Conservation (phyloP, 1,284 basidiomycete species). For the Cystobasidium sp. region DNA sequence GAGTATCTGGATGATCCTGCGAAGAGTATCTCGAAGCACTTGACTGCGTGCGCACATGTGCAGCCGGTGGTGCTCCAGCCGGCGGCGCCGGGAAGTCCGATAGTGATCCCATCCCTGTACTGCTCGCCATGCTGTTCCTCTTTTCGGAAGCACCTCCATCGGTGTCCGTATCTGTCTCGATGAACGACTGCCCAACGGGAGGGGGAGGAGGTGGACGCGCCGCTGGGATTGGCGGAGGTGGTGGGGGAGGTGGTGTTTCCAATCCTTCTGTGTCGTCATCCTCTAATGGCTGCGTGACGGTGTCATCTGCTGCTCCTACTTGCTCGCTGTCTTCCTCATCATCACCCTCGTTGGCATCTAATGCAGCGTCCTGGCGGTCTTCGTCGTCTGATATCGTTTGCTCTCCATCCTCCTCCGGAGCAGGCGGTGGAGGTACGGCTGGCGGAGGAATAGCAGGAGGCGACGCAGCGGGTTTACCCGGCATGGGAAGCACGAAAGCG, state of each 20-base stretch:
- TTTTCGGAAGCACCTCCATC: constrained; percentile 28
- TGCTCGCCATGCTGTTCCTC: constrained; percentile 22
- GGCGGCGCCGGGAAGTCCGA: constrained; percentile 29
- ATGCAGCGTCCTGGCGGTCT: background rate
- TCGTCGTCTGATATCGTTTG: constrained; percentile 1
- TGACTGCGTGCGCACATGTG: constrained; percentile 10
- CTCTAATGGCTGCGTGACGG: constrained; percentile 14
- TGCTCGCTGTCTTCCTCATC: constrained; percentile 6
- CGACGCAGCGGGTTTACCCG: constrained; percentile 26
- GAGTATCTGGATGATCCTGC: constrained; percentile 1
- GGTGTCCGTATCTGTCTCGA: constrained; percentile 37
- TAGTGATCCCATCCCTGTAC: constrained; percentile 10
- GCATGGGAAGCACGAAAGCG: constrained; percentile 44
- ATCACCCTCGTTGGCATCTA: background rate
- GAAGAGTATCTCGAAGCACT: constrained; percentile 12
- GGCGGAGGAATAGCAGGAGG: background rate
- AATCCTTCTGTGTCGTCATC: constrained; percentile 24
- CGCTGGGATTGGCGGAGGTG: constrained; percentile 21
- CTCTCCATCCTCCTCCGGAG: constrained; percentile 1
- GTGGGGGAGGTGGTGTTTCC: constrained; percentile 3
- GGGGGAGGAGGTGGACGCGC: constrained; percentile 35
- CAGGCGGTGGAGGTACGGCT: constrained; percentile 16
- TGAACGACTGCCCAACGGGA: constrained; percentile 21
- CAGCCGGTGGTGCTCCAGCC: background rate
- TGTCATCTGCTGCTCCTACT: constrained; percentile 10